phyloP scores from a whole-genome alignment of 2,329 filamentous ascomycete genomes.

The Stachybotrys chartarum region DNA sequence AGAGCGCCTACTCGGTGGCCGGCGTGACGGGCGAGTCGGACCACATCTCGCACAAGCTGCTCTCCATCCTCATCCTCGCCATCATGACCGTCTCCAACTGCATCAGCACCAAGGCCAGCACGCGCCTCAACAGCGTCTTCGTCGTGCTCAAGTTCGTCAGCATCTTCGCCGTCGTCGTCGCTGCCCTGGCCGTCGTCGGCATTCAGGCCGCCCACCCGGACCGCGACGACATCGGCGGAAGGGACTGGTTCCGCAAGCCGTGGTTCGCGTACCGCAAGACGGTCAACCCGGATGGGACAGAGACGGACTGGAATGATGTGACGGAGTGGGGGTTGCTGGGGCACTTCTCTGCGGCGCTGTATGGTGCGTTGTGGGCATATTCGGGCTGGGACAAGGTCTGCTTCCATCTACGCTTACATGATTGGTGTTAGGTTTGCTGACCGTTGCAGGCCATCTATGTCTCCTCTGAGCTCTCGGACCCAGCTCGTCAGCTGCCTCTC shows the following conservation, averaged over 20 bases:
- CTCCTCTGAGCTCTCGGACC: slow-evolving; percentile 43
- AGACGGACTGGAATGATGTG: slow-evolving; percentile 40
- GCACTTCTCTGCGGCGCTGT: slow-evolving; percentile 52
- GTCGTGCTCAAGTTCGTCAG: slow-evolving; percentile 45
- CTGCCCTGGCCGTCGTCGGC: slow-evolving; percentile 38
- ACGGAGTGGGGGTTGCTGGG: slow-evolving; percentile 52
- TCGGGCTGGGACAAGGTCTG: slow-evolving; percentile 60
- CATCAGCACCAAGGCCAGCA: slow-evolving; percentile 48
- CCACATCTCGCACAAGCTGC: slow-evolving; percentile 39
- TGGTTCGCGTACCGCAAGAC: slow-evolving; percentile 50
- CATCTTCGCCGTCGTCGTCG: slow-evolving; percentile 40
- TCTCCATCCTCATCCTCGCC: slow-evolving; percentile 40
- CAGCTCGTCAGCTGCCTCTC: slow-evolving; percentile 47
- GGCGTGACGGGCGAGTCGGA: slow-evolving; percentile 37
- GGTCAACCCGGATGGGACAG: slow-evolving; percentile 39
- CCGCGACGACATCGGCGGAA: slow-evolving; percentile 29
- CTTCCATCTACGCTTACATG: neutral
- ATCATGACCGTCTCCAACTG: slow-evolving; percentile 44
- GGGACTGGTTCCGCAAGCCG: slow-evolving; percentile 42
- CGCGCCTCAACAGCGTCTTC: slow-evolving; percentile 48
- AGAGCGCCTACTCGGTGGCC: slow-evolving; percentile 48
- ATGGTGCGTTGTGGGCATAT: slow-evolving; percentile 57
- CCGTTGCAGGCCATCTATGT: slow-evolving; percentile 44
- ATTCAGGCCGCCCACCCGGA: slow-evolving; percentile 29
- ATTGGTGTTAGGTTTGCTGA: neutral